Conservation (phyloP, 495 filamentous ascomycete species). For the Penicillium daleae region DNA sequence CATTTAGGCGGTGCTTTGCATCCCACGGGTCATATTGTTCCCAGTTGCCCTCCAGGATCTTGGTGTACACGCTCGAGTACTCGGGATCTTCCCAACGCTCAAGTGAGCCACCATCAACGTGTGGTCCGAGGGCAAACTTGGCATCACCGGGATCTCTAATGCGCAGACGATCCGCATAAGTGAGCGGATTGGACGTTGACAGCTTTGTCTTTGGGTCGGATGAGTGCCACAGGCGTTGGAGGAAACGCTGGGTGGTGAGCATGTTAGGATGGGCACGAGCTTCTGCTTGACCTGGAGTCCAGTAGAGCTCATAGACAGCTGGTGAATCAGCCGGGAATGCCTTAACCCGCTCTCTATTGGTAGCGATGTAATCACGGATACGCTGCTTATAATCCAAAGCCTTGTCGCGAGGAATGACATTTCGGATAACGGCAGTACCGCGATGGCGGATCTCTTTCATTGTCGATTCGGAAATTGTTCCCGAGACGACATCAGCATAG, state of each 20-base stretch:
- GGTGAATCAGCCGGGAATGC: conserved; percentile 65
- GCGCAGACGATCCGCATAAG: conserved; percentile 82
- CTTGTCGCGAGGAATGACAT: conserved; percentile 62
- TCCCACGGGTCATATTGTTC: conserved; percentile 84
- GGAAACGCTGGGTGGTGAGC: conserved; percentile 67
- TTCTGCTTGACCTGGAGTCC: conserved; percentile 75
- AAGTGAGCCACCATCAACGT: conserved; percentile 81
- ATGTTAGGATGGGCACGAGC: conserved; percentile 75
- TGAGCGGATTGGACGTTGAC: conserved; percentile 66
- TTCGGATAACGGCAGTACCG: conserved; percentile 65
- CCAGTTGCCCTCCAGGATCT: conserved; percentile 76
- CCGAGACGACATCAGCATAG: conserved; percentile 55
- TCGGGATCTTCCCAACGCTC: conserved; percentile 86
- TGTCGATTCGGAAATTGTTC: conserved; percentile 44
- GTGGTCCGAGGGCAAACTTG: conserved; percentile 82
- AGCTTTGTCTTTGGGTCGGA: conserved; percentile 62
- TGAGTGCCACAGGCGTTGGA: conserved; percentile 78
- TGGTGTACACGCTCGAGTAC: conserved; percentile 75
- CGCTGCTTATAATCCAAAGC: conserved; percentile 55
- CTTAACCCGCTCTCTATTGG: conserved; percentile 54
- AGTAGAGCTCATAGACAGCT: conserved; percentile 88
- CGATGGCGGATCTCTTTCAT: conserved; percentile 63
- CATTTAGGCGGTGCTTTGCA: conserved; percentile 66
- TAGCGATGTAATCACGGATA: conserved; percentile 61
- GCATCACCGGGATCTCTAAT: conserved; percentile 67